Percentiles rank a stretch among this genome's conserved stretches.
Conservation (phyloP, 2,329 filamentous ascomycete genomes). For the Penicillium sp. region DNA sequence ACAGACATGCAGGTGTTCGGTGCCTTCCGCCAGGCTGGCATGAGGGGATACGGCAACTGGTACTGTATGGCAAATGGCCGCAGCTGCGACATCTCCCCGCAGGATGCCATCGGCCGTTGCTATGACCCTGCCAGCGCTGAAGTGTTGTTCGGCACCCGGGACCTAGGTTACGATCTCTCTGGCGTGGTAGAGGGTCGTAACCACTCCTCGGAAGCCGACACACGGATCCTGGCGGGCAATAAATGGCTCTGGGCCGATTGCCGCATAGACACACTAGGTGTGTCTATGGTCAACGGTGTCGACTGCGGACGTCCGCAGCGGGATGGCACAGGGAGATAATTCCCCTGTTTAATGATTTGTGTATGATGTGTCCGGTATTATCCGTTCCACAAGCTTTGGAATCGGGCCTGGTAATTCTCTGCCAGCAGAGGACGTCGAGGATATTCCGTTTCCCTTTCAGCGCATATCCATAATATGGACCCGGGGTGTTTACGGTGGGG, state of each 20-base stretch:
- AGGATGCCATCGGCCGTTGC: constrained; percentile 53
- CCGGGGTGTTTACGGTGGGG: no score
- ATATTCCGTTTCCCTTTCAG: no score
- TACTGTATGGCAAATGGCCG: constrained; percentile 47
- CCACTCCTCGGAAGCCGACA: no score
- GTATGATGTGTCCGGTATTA: no score
- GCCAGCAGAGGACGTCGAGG: no score
- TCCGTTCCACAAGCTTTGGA: no score
- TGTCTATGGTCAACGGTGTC: constrained; percentile 53
- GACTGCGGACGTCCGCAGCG: no score
- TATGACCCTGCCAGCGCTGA: constrained; percentile 51
- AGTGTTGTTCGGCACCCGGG: constrained; percentile 42
- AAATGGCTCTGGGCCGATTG: constrained; percentile 58
- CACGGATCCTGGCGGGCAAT: constrained; percentile 46
- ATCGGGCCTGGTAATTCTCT: no score
- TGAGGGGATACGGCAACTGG: constrained; percentile 51
- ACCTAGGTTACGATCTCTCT: constrained; percentile 46
- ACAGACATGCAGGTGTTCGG: constrained; percentile 33
- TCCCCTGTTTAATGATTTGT: no score
- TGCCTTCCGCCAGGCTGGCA: constrained; percentile 39
- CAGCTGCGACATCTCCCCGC: constrained; percentile 48
- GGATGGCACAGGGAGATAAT: no score
- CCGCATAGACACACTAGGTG: constrained; percentile 53
- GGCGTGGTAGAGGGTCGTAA: constrained; percentile 46
- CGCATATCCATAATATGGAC: no score